Percentiles rank a stretch among this genome's conserved stretches.
Evolutionary conservation across 2,329 filamentous ascomycete genomes (phyloP).

Genomic region (Botrytis aclada): DNA sequence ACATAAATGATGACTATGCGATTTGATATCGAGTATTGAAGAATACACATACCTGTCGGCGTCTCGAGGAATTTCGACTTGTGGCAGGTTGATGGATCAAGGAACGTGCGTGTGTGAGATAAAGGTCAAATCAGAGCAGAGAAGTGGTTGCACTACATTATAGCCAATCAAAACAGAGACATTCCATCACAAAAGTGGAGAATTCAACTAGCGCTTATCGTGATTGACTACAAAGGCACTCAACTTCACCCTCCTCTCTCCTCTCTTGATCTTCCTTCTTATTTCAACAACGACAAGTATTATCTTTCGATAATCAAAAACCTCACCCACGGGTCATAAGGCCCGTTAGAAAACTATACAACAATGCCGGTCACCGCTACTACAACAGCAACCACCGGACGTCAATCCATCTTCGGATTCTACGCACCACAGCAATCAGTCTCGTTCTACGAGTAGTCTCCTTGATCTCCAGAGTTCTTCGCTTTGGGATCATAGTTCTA

Average conservation of each 20-base stretch:
- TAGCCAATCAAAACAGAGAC: background rate
- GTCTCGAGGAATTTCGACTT: too few species aligned
- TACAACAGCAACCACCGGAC: slow-evolving; percentile 11
- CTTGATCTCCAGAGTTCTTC: slow-evolving; percentile 4
- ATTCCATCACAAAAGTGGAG: background rate
- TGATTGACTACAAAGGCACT: slow-evolving; percentile 1
- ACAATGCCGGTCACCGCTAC: slow-evolving; percentile 23
- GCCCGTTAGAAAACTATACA: slow-evolving; percentile 31
- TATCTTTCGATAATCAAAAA: slow-evolving; percentile 8
- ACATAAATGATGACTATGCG: background rate
- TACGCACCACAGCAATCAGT: slow-evolving; percentile 22
- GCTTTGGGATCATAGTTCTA: slow-evolving; percentile 9
- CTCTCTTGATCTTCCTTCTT: background rate
- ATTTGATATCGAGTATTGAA: background rate
- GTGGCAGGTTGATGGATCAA: too few species aligned
- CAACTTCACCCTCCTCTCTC: background rate
- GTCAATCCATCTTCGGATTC: slow-evolving; percentile 17
- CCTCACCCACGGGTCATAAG: slow-evolving; percentile 25
- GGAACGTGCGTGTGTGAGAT: background rate
- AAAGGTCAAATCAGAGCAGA: background rate
- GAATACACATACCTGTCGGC: background rate
- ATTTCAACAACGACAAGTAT: background rate
- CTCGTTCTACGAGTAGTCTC: slow-evolving; percentile 4
- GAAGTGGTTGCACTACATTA: background rate
- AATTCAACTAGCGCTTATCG: background rate